Base-by-base conservation (phyloP, 805 yeast species). In the Myxozyma neotropica region DNA sequence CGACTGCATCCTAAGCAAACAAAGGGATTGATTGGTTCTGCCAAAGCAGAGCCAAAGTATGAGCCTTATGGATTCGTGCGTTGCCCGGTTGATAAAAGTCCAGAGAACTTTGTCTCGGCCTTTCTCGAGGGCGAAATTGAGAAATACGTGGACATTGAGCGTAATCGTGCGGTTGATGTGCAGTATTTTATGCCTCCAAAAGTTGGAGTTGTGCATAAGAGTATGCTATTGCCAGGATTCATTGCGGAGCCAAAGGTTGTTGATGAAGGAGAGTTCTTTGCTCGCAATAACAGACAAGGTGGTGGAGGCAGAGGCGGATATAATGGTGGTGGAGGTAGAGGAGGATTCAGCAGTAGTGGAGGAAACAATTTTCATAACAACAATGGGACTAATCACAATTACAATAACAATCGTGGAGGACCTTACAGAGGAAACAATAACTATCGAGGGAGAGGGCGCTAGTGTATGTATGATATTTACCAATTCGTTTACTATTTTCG, bases 141-240 rank as follows among this genome's bases (percentile, higher is more conserved):
- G 17, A 46, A 27, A 35, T 58, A 58, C 38, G 47, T 35, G 3
- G 80, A 76, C 42, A 68, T 83, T 15, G 75, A 80, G 19, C 74
- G 77, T 1, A 75, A 78, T 55, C 51, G 71, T 24, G 73, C 79
- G 46, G 66, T 82, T 38, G 75, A 77, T 29, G 74, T 83, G 1
- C 77, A 77, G 49, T 93, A 86, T 69, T 70, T 77, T 45, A 80
- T 86, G 81, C 93, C 96, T 2, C 77, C 80, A 59, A 76, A 75
- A 39, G 78, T 74, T 13, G 53, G 33, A 3, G 53, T 36, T 2
- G 66, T 56, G 1, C 86, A 90, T 33, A 94, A 93, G 71, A 87
- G 96, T 1, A 88, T 94, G 87, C 76, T 93, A 23, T 73, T 93
- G 64, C 87, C 85, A 47, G 97, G 97, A 0, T 89, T 78, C 69